These are phyloP conservation scores for Meyerozyma smithsonii DNA, from an alignment of 1,139 yeast species.

Conservation along the genomic window DNA sequence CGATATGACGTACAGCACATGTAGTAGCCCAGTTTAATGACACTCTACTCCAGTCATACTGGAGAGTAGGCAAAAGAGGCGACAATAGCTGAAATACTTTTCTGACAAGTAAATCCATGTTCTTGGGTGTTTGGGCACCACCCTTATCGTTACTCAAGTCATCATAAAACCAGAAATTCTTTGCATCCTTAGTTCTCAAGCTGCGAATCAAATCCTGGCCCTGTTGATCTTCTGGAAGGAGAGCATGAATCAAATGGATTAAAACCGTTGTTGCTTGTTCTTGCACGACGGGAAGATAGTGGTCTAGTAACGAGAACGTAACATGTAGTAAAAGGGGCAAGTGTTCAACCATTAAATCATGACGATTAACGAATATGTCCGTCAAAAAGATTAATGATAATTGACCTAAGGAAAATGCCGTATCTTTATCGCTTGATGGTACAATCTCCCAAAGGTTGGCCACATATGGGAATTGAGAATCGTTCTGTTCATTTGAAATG, in stretches of 20 bases:
- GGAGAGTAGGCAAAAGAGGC: slow-evolving; percentile 46
- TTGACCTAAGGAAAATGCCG: slow-evolving; percentile 84
- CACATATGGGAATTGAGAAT: slow-evolving; percentile 50
- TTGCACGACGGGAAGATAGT: slow-evolving; percentile 76
- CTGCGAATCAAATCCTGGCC: slow-evolving; percentile 49
- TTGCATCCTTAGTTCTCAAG: slow-evolving; percentile 44
- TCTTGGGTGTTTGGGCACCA: slow-evolving; percentile 83
- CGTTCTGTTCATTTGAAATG: slow-evolving; percentile 4
- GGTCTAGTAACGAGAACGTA: slow-evolving; percentile 77
- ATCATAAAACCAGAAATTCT: slow-evolving; percentile 75
- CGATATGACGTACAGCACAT: slow-evolving; percentile 95
- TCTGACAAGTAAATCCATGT: slow-evolving; percentile 77
- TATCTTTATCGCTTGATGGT: slow-evolving; percentile 59
- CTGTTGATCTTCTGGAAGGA: slow-evolving; percentile 52
- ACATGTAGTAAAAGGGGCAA: slow-evolving; percentile 82
- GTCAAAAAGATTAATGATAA: slow-evolving; percentile 79
- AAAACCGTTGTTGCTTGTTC: slow-evolving; percentile 79
- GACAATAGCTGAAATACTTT: slow-evolving; percentile 58
- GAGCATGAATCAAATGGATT: slow-evolving; percentile 65
- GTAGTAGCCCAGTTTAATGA: slow-evolving; percentile 95
- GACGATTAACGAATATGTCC: slow-evolving; percentile 64
- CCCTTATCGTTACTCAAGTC: slow-evolving; percentile 72
- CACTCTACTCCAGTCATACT: slow-evolving; percentile 77
- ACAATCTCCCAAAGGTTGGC: slow-evolving; percentile 64
- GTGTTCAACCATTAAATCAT: slow-evolving; percentile 49